Evolutionary conservation across 805 yeast genomes (phyloP).

Genomic region (Pichia nakasei): DNA sequence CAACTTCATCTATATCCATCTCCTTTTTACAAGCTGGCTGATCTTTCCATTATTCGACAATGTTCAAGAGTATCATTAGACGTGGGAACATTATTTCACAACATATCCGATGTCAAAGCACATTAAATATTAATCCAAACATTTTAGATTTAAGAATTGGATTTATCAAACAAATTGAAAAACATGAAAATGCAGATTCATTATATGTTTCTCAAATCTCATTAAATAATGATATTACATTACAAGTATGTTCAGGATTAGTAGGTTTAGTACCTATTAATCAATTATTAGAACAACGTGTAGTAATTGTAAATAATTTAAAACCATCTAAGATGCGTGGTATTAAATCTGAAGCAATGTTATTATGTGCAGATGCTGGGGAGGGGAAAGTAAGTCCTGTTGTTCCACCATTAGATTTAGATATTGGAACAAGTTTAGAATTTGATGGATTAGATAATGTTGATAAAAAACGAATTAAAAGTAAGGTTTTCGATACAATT

Average conservation of each 20-base stretch:
- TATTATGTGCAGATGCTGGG: conserved; percentile 43
- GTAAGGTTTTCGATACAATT: background rate
- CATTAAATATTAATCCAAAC: conserved; percentile 13
- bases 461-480: conserved; percentile 6
- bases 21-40: no score
- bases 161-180: conserved; percentile 32
- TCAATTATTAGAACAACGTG: conserved; percentile 31
- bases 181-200: conserved; percentile 51
- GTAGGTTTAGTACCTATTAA: conserved; percentile 35
- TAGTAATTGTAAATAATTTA: conserved; percentile 48
- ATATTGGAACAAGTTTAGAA: conserved; percentile 32
- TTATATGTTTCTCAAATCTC: conserved; percentile 48
- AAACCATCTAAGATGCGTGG: conserved; percentile 60
- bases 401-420: conserved; percentile 32
- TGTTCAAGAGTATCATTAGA: background rate
- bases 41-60: background rate
- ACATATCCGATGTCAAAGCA: conserved; percentile 3
- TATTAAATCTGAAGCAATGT: conserved; percentile 53
- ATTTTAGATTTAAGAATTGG: conserved; percentile 36
- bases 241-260: conserved; percentile 53
- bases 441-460: conserved; percentile 26
- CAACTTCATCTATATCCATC: no score
- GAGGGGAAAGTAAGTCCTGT: conserved; percentile 35
- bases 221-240: conserved; percentile 13
- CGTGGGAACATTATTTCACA: background rate